Conservation (phyloP, 495 filamentous ascomycete genomes). For the Penicillium canescens region DNA sequence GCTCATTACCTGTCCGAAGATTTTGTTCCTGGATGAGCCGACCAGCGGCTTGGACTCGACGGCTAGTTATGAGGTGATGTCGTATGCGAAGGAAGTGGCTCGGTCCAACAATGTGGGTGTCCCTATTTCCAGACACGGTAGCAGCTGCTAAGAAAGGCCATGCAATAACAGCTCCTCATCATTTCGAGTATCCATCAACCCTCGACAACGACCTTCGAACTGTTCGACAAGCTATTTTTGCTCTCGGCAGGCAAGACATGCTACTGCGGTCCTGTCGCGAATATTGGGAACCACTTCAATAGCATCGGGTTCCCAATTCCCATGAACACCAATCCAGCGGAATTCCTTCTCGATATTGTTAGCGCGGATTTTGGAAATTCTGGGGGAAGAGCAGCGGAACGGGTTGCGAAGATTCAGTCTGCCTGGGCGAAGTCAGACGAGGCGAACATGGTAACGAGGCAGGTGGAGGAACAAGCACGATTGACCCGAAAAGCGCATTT, state of each 20-base stretch:
- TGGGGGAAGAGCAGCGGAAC: conserved; percentile 33
- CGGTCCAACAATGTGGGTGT: conserved; percentile 60
- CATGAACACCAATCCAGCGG: conserved; percentile 70
- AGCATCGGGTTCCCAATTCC: conserved; percentile 60
- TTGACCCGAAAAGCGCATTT: no score
- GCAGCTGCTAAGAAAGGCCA: no score
- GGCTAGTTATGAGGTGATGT: conserved; percentile 69
- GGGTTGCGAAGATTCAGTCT: conserved; percentile 29
- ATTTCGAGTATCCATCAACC: conserved; percentile 84
- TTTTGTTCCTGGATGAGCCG: conserved; percentile 81
- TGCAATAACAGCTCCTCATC: conserved; percentile 60
- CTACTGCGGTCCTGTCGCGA: conserved; percentile 63
- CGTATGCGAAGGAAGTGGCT: conserved; percentile 62
- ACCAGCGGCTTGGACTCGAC: conserved; percentile 77
- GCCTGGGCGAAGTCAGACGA: conserved; percentile 31
- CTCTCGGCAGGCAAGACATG: conserved; percentile 67
- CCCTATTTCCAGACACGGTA: no score
- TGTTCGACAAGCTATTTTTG: conserved; percentile 77
- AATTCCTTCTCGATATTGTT: conserved; percentile 71
- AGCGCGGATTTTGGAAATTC: conserved; percentile 69
- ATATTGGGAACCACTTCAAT: conserved; percentile 58
- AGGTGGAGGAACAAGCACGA: conserved; percentile 11
- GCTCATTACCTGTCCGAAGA: conserved; percentile 74
- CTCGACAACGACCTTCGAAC: conserved; percentile 69
- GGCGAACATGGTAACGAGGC: background rate